A percentile compares a stretch with the other conserved stretches of the same genome.
These are phyloP conservation scores for Claviceps humidiphila DNA, from an alignment of 2,329 filamentous ascomycete species.

Conservation along the genomic window DNA sequence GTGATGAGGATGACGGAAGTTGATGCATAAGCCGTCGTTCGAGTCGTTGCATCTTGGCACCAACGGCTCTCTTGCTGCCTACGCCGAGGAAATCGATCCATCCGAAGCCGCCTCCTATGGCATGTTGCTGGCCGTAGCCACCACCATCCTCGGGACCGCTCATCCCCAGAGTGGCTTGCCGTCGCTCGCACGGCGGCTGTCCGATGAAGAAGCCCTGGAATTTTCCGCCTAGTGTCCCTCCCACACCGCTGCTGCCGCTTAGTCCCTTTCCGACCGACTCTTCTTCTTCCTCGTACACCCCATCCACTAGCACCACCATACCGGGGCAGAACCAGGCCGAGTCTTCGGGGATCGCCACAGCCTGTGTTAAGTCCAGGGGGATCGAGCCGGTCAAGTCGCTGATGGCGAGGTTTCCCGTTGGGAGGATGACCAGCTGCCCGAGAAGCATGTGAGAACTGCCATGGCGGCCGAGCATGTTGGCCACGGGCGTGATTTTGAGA, in stretches of 20 bases:
- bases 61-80: constrained; percentile 75
- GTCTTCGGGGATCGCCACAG: constrained; percentile 68
- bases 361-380: constrained; percentile 66
- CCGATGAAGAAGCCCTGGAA: constrained; percentile 87
- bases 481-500: constrained; percentile 81
- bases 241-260: constrained; percentile 68
- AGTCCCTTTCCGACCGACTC: constrained; percentile 54
- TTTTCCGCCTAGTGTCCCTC: constrained; percentile 80
- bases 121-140: constrained; percentile 39
- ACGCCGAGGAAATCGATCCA: constrained; percentile 95
- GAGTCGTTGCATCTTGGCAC: constrained; percentile 68
- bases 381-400: constrained; percentile 85
- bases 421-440: constrained; percentile 67
- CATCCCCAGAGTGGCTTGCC: constrained; percentile 65
- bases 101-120: constrained; percentile 71
- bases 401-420: constrained; percentile 69
- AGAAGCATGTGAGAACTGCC: constrained; percentile 77
- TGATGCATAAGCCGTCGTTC: constrained; percentile 53
- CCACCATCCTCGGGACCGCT: constrained; percentile 38
- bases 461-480: constrained; percentile 62
- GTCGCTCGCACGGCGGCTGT: constrained; percentile 79
- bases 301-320: constrained; percentile 91
- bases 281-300: constrained; percentile 91
- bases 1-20: constrained; percentile 12
- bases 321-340: constrained; percentile 88